Conservation (phyloP, 441 rosid species). For the Sinapis alba region DNA sequence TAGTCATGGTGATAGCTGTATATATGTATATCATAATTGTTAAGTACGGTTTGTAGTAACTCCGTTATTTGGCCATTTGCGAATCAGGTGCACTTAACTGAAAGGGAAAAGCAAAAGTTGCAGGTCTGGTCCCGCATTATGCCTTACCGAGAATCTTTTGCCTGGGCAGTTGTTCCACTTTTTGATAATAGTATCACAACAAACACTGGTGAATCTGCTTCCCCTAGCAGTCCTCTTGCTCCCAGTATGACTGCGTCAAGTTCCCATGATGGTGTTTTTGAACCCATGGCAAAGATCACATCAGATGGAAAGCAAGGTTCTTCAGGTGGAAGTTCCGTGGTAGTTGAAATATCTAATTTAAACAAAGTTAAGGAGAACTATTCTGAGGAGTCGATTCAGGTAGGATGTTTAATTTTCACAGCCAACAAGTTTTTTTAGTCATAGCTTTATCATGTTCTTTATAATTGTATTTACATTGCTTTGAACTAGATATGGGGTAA, state of each 20-base stretch:
- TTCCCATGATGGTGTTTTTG: conserved; percentile 83
- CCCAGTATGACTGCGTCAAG: conserved; percentile 87
- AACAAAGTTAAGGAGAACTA: conserved; percentile 99
- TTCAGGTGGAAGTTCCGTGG: conserved; percentile 84
- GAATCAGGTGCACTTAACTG: conserved; percentile 83
- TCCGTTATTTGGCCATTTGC: conserved; percentile 24
- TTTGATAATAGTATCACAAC: conserved; percentile 88
- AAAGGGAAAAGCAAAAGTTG: conserved; percentile 98
- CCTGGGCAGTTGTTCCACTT: conserved; percentile 99
- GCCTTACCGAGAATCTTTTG: conserved; percentile 98
- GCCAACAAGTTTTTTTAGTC: not conserved
- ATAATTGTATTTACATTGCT: conserved; percentile 18
- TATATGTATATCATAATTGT: conserved; percentile 9
- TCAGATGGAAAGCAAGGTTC: conserved; percentile 88
- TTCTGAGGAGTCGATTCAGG: conserved; percentile 98
- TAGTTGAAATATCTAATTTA: conserved; percentile 96
- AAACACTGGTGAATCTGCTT: conserved; percentile 89
- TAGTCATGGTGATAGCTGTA: conserved; percentile 6
- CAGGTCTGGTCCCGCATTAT: conserved; percentile 99
- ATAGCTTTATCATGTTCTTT: not conserved
- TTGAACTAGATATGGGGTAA: conserved; percentile 12
- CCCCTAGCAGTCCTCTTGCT: conserved; percentile 99
- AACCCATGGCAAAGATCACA: conserved; percentile 86
- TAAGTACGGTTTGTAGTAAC: conserved; percentile 18
- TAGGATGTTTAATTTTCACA: conserved; percentile 35